Base-by-base conservation (phyloP, 1,139 yeast species). In the Saccharomyces pastorianus region DNA sequence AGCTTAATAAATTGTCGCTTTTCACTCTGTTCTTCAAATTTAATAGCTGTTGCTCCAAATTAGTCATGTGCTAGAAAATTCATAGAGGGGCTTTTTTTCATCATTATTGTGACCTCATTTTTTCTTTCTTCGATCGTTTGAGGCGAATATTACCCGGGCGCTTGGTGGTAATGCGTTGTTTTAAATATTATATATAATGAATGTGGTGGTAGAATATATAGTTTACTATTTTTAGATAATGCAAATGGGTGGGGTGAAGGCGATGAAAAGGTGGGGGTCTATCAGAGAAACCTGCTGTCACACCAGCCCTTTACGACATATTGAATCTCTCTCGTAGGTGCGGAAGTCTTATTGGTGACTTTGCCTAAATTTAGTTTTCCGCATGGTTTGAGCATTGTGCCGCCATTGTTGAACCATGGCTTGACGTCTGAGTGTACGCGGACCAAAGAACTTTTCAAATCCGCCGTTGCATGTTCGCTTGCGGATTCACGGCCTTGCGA, bases 301-400 rank as follows among this genome's bases (percentile, higher is more conserved):
- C 68, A 66, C 70, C 71, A 68, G 9, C 71, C 71, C 49, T 68
- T 67, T 3, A 68, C 70, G 34, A 68, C 69, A 56, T 68, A 67
- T 49, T 68, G 71, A 3, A 65, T 54, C 32, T 63, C 62, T 28
- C 48, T 55, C 31, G 53, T 51, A 53, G 42, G 51, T 31, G 53
- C 54, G 32, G 50, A 53, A 50, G 50, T 47, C 26, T 25, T 31
- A n/a, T 23, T 47, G 11, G 38, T 28, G 32, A 14, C 25, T 23
- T 31, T 49, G 8, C 64, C 65, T 17, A 61, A 53, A 20, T 52
- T 53, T 17, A 68, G 50, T 38, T 57, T 59, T 3, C 71, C 71
- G 50, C 68, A 67, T 7, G 71, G 71, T 46, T 61, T 61, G 25
- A 67, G 56, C 67, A 66, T 63, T 13, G 58, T 56, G 17, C 54